Conservation (phyloP, 805 yeast genomes). For the Yarrowia hollandica region DNA sequence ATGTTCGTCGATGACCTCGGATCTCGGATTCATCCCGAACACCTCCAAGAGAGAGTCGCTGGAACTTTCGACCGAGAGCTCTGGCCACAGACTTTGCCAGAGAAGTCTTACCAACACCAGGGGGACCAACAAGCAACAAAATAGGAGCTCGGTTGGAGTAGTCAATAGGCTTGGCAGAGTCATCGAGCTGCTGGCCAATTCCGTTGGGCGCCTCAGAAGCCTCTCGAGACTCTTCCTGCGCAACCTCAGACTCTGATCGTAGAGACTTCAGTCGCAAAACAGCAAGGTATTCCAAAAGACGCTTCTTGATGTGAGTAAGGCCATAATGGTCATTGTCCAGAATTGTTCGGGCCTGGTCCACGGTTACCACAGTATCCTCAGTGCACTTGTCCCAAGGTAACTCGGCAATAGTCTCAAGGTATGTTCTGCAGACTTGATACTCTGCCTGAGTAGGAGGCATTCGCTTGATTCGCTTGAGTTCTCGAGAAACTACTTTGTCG, state of each 20-base stretch:
- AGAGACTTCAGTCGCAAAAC: conserved; percentile 58
- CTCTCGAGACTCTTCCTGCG: conserved; percentile 32
- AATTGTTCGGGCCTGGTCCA: conserved; percentile 53
- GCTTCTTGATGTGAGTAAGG: conserved; percentile 65
- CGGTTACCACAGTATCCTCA: conserved; percentile 43
- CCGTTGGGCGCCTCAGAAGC: conserved; percentile 1
- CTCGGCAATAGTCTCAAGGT: conserved; percentile 45
- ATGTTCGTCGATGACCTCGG: conserved; percentile 87
- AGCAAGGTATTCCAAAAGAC: conserved; percentile 77
- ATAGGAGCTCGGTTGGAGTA: conserved; percentile 58
- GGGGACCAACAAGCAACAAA: conserved; percentile 82
- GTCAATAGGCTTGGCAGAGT: conserved; percentile 17
- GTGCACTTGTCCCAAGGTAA: conserved; percentile 43
- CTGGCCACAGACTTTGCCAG: conserved; percentile 78
- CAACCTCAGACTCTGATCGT: not conserved
- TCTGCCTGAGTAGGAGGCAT: conserved; percentile 47
- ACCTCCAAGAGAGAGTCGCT: conserved; percentile 83
- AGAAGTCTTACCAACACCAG: conserved; percentile 91
- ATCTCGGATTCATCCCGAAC: conserved; percentile 86
- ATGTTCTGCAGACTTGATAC: conserved; percentile 46
- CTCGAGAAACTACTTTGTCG: conserved; percentile 42
- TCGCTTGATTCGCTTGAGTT: conserved; percentile 43
- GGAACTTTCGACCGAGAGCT: conserved; percentile 71
- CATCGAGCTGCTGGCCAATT: not conserved
- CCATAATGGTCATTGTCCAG: conserved; percentile 81